Base-by-base conservation (phyloP, 176 grass and related monocot species). In the Luzula sylvatica region DNA sequence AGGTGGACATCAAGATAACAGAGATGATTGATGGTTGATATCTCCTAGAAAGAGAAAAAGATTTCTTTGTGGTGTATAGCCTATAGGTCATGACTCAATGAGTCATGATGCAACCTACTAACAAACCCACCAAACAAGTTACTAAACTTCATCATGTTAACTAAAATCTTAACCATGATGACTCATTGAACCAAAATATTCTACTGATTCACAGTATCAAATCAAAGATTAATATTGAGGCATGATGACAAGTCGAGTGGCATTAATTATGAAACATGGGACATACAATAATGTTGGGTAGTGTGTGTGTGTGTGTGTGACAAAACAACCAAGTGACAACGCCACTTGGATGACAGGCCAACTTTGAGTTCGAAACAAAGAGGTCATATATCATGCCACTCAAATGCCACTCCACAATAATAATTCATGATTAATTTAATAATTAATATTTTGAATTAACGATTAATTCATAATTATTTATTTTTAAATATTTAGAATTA, bases 231-330 rank as follows among this genome's bases (percentile, higher is more conserved):
- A 22, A 22, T 40, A 23, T 21, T 19, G 26, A 40, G 55, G 23
- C 8, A 39, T 41, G 30, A 41, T 38, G 20, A 58, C 35, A 58
- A 38, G 55, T 23, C 26, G 7, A 42, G 22, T 61, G 11, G 57
- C 57, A 46, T 43, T 46, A 61, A 61, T 61, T 41, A 61, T 61
- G 40, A 42, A 61, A 45, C 20, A 45, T 45, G 2, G 11, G 2
- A 16, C 5, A 46, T 3, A 43, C 32, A 35, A 2, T 1, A 35
- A 35, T 35, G 30, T 9, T 7, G 9, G 9, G 30, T 7, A 9
- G 30, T 35, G n/a, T n/a, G n/a, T n/a, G n/a, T n/a, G n/a, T n/a
- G n/a, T n/a, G n/a, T n/a, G n/a, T n/a, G n/a, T n/a, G 9, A 9
- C 30, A 35, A 35, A 35, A 35, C 9, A 35, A 35, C 30, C 20